These are phyloP conservation scores for Fusarium verrucosum DNA, from an alignment of 2,329 filamentous ascomycete genomes.

Conservation along the genomic window DNA sequence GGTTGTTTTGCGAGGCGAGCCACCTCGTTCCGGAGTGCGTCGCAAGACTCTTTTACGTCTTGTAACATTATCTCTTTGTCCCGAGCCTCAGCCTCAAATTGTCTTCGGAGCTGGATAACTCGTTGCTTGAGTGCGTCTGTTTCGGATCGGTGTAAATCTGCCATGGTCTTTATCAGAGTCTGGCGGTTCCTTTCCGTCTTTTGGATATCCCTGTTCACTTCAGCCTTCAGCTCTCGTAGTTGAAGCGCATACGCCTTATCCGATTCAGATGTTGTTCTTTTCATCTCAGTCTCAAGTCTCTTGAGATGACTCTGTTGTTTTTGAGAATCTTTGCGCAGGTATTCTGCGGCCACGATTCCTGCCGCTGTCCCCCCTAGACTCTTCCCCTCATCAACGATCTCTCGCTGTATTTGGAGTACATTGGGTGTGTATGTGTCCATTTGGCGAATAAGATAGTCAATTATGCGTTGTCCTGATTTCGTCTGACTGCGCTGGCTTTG, in stretches of 20 bases:
- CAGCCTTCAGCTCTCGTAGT: neutral
- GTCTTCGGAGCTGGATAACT: neutral
- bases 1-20: neutral
- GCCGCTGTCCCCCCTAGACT: neutral
- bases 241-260: neutral
- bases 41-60: neutral
- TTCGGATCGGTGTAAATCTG: neutral
- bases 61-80: neutral
- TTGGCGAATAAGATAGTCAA: neutral
- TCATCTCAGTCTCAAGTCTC: neutral
- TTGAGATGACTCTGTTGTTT: neutral
- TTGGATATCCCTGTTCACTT: neutral
- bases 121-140: neutral
- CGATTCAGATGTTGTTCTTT: accelerated
- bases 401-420: slow-evolving; percentile 6
- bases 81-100: neutral
- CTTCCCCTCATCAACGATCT: slow-evolving; percentile 4
- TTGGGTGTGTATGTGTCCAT: accelerated
- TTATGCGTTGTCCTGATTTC: neutral
- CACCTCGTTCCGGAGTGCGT: neutral
- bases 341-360: neutral
- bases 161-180: neutral
- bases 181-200: neutral
- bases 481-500: neutral
- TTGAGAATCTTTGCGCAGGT: neutral